Base-by-base conservation (phyloP, 768 basidiomycete species). In the Termitomyces sp. region DNA sequence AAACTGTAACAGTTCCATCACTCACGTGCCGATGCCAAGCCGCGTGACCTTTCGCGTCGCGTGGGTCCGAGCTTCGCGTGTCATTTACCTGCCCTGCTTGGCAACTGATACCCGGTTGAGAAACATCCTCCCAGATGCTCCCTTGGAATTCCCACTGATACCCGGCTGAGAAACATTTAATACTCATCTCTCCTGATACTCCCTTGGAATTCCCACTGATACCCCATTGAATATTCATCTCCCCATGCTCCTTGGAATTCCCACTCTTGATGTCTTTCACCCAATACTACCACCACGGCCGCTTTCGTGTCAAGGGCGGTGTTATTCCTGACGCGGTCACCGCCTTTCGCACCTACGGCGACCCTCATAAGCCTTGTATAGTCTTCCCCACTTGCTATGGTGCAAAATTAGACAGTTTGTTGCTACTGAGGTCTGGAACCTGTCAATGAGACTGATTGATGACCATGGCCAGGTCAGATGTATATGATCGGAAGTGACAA, bases 311-410 rank as follows among this genome's bases (percentile, higher is more conserved):
- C 9, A 66, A 75, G 50, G 83, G 83, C 2, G 83, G 83, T 20
- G 67, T 79, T 6, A 66, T 85, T 14, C 81, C 83, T 13, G 75
- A 83, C 54, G 83, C 82, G 8, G 63, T 83, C 35, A 85, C 83
- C 1, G 83, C 83, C 24, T 85, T 80, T 64, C 72, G 79, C 36
- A 80, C 80, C 7, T 83, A 81, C 63, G 82, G 83, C 13, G 69
- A 80, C 57, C 73, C 75, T 0, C 64, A 65, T 6, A 83, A 80
- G 46, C 83, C 82, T 5, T 84, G 81, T 60, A 75, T 84, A 33
- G 80, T 84, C 14, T 82, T 80, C 63, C 81, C 83, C 12, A 81
- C 81, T 9, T 83, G 77, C 61, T 84, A 81, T 62, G 81, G 81
- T 0, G 81, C 68, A 22, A 77, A 77, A 42, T 72, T 85, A 5